Evolutionary conservation across 768 basidiomycete genomes (phyloP), one percentile per base, ranked within the genome.

Genomic region (Royoungia palumana): DNA sequence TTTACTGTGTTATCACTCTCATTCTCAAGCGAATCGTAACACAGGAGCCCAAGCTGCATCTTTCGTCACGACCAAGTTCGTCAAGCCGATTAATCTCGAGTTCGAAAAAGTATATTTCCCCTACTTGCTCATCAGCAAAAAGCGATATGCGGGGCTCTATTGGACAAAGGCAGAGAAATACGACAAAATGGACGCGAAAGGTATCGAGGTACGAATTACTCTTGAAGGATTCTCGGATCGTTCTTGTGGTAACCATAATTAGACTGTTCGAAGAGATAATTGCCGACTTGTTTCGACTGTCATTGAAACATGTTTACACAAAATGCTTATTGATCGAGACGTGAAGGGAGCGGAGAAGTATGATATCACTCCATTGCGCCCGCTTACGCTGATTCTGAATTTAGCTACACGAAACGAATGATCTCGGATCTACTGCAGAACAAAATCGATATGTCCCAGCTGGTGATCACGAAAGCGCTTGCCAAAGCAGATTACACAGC

Each of bases 81-180:
- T 94, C 59, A 86, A 87, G 61, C 96, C 95, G 0, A 98, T 98
- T 75, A 98, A 98, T 67, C 82, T 99, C 22, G 95, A 99, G 69
- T 99, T 99, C 70, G 96, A 99, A 66, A 98, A 99, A 66, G 94
- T 98, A 6, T 99, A 99, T 70, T 98, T 89, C 67, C 96, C 96
- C 5, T 99, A 98, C 68, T 70, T 99, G 46, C 83, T 99, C 41
- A 99, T 99, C 70, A 98, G 76, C 77, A 99, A 99, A 72, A 99
- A 99, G 71, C 85, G 96, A 38, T 99, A 99, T 68, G 96, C 96
- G 2, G 96, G 96, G 6, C 71, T 98, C 49, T 98, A 99, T 65
- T 99, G 96, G 96, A 98, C 96, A 2, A 85, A 82, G 55, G 73
- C 86, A 12, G 94, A 97, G 35, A 96, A 93, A 64, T 95, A 89